Percentiles rank a stretch among this genome's conserved stretches.
phyloP scores from a whole-genome alignment of 192 early-diverging fungal species.

The Dispira parvispora region DNA sequence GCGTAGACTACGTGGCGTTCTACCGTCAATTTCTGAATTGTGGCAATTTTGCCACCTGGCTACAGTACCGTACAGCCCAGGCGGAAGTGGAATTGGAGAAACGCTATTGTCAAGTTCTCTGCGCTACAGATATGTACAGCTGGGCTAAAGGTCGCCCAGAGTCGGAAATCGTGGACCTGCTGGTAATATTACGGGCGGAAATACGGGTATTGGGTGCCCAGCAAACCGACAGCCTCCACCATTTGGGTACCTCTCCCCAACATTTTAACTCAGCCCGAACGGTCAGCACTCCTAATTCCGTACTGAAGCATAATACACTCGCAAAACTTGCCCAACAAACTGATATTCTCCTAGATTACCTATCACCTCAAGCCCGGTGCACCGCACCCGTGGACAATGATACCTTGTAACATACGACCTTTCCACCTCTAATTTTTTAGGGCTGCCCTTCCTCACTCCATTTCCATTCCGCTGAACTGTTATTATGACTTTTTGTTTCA shows the following conservation, averaged over 20 bases:
- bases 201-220: not conserved
- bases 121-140: conserved; percentile 17
- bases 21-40: conserved; percentile 82
- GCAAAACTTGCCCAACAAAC: not conserved
- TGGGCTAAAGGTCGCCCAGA: not conserved
- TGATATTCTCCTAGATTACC: not conserved
- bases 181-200: not conserved
- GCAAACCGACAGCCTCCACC: not conserved
- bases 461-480: too few species aligned
- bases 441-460: too few species aligned
- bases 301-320: not conserved
- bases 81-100: conserved; percentile 64
- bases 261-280: not conserved
- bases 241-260: not conserved
- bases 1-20: conserved; percentile 21
- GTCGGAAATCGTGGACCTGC: not conserved
- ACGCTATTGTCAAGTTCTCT: conserved; percentile 58
- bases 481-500: too few species aligned
- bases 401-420: too few species aligned
- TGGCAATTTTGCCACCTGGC: conserved; percentile 93
- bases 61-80: conserved; percentile 59
- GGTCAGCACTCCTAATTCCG: not conserved
- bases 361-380: not conserved
- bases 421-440: too few species aligned
- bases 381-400: too few species aligned